A percentile compares a stretch with the other conserved stretches of the same genome.
Evolutionary conservation across 768 basidiomycete genomes (phyloP).

Genomic region (Udeniomyces megalosporus): DNA sequence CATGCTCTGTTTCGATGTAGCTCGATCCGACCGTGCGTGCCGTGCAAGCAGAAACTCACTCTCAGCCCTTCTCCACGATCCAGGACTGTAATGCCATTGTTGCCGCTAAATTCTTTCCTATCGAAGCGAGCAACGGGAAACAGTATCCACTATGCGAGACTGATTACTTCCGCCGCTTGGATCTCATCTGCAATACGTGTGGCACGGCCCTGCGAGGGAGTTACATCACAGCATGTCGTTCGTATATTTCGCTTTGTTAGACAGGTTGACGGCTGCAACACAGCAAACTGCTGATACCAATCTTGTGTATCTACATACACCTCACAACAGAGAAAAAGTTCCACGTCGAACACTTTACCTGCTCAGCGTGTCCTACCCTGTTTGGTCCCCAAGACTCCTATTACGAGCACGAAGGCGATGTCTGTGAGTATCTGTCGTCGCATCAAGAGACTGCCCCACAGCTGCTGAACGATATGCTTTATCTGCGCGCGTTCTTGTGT

Average conservation of each 20-base stretch:
- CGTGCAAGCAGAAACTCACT: too few relatives aligned
- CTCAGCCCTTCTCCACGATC: background rate
- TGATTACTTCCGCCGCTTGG: conserved; percentile 90
- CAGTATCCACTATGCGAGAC: conserved; percentile 94
- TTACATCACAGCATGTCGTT: conserved; percentile 98
- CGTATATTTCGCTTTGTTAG: conserved; percentile 33
- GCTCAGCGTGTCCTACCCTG: conserved; percentile 84
- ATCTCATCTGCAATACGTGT: conserved; percentile 93
- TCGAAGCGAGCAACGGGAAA: conserved; percentile 48
- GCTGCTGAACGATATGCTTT: background rate
- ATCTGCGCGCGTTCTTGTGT: background rate
- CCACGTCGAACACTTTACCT: conserved; percentile 98
- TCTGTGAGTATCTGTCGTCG: conserved; percentile 36
- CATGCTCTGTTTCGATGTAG: too few relatives aligned
- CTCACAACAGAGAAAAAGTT: conserved; percentile 95
- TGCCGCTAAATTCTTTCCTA: conserved; percentile 96
- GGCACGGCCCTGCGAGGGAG: conserved; percentile 83
- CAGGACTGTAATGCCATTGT: conserved; percentile 97
- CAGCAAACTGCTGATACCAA: too few relatives aligned
- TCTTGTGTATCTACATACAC: too few relatives aligned
- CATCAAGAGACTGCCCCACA: background rate
- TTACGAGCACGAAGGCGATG: conserved; percentile 95
- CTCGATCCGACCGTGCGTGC: too few relatives aligned
- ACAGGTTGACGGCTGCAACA: too few relatives aligned
- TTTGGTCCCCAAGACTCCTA: conserved; percentile 98